These are phyloP conservation scores for Kodamaea ohmeri DNA, from an alignment of 1,139 yeast species.

Conservation along the genomic window DNA sequence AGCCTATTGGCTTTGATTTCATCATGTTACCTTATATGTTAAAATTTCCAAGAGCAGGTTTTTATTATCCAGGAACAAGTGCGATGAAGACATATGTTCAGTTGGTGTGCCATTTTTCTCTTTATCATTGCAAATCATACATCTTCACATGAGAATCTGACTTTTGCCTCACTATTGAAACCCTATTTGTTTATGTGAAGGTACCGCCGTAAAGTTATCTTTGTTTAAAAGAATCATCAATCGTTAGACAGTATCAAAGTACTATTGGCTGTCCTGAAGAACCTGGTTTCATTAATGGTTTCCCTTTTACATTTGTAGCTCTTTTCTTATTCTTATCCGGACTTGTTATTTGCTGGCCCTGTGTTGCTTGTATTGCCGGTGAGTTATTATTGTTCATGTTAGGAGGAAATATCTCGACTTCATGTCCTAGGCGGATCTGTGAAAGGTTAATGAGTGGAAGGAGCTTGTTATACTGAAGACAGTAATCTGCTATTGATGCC, in stretches of 20 bases:
- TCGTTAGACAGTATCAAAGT: neutral
- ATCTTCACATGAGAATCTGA: no score
- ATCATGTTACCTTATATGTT: no score
- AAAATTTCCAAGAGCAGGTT: no score
- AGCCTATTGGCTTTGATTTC: no score
- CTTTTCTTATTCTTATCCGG: constrained; percentile 10
- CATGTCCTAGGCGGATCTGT: constrained; percentile 49
- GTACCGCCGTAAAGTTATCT: no score
- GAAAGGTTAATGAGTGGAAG: constrained; percentile 51
- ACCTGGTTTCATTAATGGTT: constrained; percentile 8
- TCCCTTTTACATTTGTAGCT: constrained; percentile 6
- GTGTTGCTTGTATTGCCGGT: constrained; percentile 1
- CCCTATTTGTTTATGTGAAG: no score
- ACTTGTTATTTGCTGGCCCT: constrained; percentile 5
- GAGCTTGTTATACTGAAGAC: constrained; percentile 42
- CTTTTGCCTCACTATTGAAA: neutral
- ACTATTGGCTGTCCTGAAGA: constrained; percentile 13
- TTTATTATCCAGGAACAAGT: no score
- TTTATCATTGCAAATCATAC: no score
- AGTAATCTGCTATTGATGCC: constrained; percentile 40
- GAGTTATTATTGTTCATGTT: neutral
- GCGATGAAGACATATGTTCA: no score
- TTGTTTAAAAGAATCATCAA: no score
- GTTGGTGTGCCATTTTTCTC: no score
- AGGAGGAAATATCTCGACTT: constrained; percentile 33